Evolutionary conservation across 1,284 basidiomycete species (phyloP).

Genomic region (Ganoderma leucocontextum): DNA sequence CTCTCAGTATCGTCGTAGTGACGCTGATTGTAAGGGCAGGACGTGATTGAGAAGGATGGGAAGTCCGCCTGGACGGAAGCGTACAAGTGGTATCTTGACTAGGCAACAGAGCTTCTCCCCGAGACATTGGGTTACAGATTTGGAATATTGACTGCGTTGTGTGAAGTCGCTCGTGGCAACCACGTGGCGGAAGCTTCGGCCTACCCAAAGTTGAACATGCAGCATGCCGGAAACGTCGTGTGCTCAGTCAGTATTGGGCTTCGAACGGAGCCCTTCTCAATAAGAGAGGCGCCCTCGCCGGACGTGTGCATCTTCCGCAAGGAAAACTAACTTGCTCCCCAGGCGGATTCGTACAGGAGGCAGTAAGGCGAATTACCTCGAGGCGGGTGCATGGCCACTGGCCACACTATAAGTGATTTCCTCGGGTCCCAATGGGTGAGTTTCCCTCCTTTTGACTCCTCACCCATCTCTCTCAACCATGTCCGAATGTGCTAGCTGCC

Average conservation of each 20-base stretch:
- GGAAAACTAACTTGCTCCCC: background rate
- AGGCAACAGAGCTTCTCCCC: background rate
- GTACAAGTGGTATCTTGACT: slow-evolving; percentile 47
- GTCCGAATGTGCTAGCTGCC: slow-evolving; percentile 21
- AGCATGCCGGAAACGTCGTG: background rate
- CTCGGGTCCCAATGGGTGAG: background rate
- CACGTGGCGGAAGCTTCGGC: background rate
- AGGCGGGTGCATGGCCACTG: slow-evolving; percentile 23
- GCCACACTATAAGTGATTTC: slow-evolving; percentile 10
- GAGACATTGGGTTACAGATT: background rate
- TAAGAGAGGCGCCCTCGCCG: slow-evolving; percentile 2
- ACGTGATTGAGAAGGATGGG: slow-evolving; percentile 83
- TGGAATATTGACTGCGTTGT: background rate
- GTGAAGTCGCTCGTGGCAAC: background rate
- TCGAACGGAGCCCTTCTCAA: background rate
- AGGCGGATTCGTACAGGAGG: slow-evolving; percentile 18
- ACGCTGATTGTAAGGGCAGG: slow-evolving; percentile 42
- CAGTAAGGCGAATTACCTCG: slow-evolving; percentile 15
- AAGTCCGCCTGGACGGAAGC: slow-evolving; percentile 73
- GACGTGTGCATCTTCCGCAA: background rate
- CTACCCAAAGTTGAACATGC: background rate
- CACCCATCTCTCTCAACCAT: slow-evolving; percentile 7
- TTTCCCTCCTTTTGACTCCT: background rate
- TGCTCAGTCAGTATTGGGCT: background rate
- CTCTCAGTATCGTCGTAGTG: background rate